Evolutionary conservation across 1,284 basidiomycete genomes (phyloP).

Genomic region (Stygiomarasmius scandens): DNA sequence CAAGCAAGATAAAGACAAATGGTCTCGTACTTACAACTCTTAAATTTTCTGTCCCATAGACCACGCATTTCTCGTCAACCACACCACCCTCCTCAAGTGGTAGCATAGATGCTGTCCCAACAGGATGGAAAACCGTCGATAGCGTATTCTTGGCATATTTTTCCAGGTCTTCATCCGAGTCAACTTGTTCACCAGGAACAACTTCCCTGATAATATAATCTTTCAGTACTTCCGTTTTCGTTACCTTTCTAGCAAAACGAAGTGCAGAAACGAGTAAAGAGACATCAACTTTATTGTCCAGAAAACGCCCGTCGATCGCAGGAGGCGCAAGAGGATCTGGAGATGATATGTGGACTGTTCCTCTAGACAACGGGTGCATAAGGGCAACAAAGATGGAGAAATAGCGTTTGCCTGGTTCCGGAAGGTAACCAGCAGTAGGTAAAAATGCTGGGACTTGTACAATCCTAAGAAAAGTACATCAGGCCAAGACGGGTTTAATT

Average conservation of each 20-base stretch:
- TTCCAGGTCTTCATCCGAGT: slow-evolving; percentile 5
- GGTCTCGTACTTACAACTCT: slow-evolving; percentile 5
- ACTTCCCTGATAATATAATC: neutral
- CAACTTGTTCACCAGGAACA: neutral
- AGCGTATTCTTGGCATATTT: slow-evolving; percentile 2
- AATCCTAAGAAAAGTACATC: neutral
- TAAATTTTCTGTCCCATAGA: slow-evolving; percentile 10
- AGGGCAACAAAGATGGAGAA: slow-evolving; percentile 17
- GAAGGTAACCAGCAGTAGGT: slow-evolving; percentile 1
- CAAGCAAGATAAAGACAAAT: neutral
- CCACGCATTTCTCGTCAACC: neutral
- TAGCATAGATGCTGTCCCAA: slow-evolving; percentile 10
- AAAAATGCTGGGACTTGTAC: neutral
- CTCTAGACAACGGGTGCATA: slow-evolving; percentile 22
- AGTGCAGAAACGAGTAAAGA: slow-evolving; percentile 1
- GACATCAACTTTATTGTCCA: slow-evolving; percentile 38
- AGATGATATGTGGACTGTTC: slow-evolving; percentile 35
- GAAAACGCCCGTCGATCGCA: slow-evolving; percentile 43
- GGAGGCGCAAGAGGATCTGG: slow-evolving; percentile 41
- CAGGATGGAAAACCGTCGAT: slow-evolving; percentile 6
- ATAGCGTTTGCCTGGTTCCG: slow-evolving; percentile 23
- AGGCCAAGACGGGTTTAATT: neutral
- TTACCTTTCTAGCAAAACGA: neutral
- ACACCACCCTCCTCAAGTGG: slow-evolving; percentile 8
- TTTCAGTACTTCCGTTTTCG: neutral